Evolutionary conservation across 306 rosid species (phyloP).

Genomic region (Rubus idaeus): DNA sequence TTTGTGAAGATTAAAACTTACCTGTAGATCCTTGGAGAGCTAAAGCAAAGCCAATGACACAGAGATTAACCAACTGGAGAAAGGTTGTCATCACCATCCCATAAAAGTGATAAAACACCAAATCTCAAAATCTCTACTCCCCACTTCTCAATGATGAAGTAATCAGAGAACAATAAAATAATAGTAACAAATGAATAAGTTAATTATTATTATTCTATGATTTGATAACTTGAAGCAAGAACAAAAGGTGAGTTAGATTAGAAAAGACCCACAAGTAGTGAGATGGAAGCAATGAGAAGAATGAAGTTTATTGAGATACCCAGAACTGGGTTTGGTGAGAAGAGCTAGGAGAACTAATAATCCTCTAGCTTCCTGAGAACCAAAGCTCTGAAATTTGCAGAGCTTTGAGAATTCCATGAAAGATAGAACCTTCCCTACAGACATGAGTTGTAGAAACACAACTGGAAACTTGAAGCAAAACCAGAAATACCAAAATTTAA

Average conservation of each 20-base stretch:
- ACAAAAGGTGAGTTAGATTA: constrained; percentile 45
- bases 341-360: constrained; percentile 29
- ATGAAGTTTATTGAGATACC: constrained; percentile 42
- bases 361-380: constrained; percentile 18
- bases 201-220: constrained; percentile 31
- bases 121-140: constrained; percentile 30
- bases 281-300: constrained; percentile 48
- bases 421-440: constrained; percentile 32
- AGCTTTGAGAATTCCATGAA: constrained; percentile 46
- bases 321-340: constrained; percentile 56
- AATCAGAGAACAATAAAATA: constrained; percentile 19
- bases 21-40: constrained; percentile 68
- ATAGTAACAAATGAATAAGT: constrained; percentile 27
- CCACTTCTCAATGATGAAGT: constrained; percentile 30
- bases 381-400: constrained; percentile 38
- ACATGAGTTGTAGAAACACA: constrained; percentile 34
- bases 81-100: constrained; percentile 50
- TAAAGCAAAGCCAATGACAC: constrained; percentile 46
- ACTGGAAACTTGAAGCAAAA: constrained; percentile 30
- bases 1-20: constrained; percentile 29
- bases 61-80: constrained; percentile 55
- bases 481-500: constrained; percentile 19
- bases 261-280: constrained; percentile 45
- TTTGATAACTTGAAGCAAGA: constrained; percentile 65
- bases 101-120: constrained; percentile 34